Conservation (phyloP, 768 basidiomycete genomes). For the Lactifluus piperatus region DNA sequence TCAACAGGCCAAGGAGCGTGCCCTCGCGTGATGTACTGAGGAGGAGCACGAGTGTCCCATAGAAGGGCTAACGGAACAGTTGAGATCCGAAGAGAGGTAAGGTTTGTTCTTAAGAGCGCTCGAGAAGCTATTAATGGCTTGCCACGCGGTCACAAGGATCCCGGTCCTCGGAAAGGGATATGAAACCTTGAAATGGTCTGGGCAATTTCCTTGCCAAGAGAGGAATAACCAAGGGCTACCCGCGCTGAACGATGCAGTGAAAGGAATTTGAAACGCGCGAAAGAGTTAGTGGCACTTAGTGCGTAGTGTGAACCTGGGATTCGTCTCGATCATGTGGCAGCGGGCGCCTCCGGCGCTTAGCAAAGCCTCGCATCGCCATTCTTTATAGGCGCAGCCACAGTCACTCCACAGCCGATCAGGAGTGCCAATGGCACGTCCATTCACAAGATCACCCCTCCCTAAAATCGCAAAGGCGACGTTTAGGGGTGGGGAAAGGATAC, state of each 20-base stretch:
- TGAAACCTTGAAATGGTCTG: neutral
- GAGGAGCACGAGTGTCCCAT: neutral
- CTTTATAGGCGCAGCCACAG: neutral
- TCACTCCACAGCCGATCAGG: neutral
- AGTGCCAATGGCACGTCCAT: neutral
- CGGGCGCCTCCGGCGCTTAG: neutral
- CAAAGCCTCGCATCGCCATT: neutral
- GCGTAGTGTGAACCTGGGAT: neutral
- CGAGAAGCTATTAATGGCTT: neutral
- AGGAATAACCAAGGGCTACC: neutral
- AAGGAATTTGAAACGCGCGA: conserved; percentile 1
- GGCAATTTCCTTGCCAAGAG: neutral
- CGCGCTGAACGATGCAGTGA: neutral
- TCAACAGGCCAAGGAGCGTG: neutral
- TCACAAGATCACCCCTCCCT: neutral
- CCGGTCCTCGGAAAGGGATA: conserved; percentile 5
- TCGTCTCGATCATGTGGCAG: conserved; percentile 12
- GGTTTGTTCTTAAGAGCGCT: conserved; percentile 7
- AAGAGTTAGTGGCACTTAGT: neutral
- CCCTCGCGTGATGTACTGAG: neutral
- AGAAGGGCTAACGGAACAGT: neutral
- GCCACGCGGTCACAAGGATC: neutral
- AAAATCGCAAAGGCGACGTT: neutral
- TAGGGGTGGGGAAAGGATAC: neutral
- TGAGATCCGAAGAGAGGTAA: neutral